Evolutionary conservation across 2,329 filamentous ascomycete species (phyloP).

Genomic region (Berkeleyomyces basicola): DNA sequence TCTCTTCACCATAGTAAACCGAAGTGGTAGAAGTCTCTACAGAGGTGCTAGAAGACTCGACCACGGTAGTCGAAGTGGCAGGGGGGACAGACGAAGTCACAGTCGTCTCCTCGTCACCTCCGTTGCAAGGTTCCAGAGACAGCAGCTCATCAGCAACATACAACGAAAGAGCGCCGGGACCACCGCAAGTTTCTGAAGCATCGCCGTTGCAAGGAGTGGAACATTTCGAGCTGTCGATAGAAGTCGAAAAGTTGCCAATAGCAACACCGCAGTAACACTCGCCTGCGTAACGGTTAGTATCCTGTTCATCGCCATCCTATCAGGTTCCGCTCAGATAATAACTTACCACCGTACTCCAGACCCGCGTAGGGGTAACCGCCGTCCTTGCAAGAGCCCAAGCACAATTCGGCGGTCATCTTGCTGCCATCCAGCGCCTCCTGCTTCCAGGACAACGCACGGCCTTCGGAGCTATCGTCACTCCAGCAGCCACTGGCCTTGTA

Average conservation of each 20-base stretch:
- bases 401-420: conserved; percentile 27
- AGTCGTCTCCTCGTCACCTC: conserved; percentile 17
- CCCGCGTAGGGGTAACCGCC: conserved; percentile 33
- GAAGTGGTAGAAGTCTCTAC: conserved; percentile 13
- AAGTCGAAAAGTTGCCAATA: conserved; percentile 29
- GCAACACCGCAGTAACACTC: conserved; percentile 37
- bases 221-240: conserved; percentile 27
- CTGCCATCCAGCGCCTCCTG: conserved; percentile 23
- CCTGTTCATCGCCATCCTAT: conserved; percentile 8
- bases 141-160: conserved; percentile 33
- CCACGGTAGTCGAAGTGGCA: conserved; percentile 14
- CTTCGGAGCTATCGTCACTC: conserved; percentile 26
- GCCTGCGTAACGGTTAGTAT: conserved; percentile 15
- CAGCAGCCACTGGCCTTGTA: conserved; percentile 50
- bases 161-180: conserved; percentile 25
- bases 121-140: conserved; percentile 34
- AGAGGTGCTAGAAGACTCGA: background rate
- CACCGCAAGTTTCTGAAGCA: conserved; percentile 26
- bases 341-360: conserved; percentile 26
- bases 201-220: conserved; percentile 36
- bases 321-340: background rate
- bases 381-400: conserved; percentile 26
- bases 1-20: conserved; percentile 1
- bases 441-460: conserved; percentile 30
- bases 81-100: conserved; percentile 11